These are phyloP conservation scores for Venturiaceae sp. DNA, from an alignment of 2,329 filamentous ascomycete species.

Conservation along the genomic window DNA sequence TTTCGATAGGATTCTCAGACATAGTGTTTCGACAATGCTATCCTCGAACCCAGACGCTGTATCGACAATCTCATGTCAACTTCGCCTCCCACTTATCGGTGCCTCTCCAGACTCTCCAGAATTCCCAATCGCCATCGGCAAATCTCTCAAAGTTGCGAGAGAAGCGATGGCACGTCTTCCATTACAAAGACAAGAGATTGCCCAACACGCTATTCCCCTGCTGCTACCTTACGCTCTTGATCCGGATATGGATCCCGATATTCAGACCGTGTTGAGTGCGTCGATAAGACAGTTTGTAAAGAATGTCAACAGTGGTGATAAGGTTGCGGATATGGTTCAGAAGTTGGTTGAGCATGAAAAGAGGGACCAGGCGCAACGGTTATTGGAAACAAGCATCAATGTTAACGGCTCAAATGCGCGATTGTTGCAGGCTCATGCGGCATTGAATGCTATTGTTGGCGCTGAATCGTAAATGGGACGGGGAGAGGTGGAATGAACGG, in stretches of 20 bases:
- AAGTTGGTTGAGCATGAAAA: slow-evolving; percentile 7
- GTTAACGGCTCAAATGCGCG: neutral
- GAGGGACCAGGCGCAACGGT: neutral
- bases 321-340: neutral
- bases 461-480: neutral
- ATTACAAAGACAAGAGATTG: slow-evolving; percentile 25
- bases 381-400: slow-evolving; percentile 2
- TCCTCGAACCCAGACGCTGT: slow-evolving; percentile 50
- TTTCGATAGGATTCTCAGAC: slow-evolving; percentile 56
- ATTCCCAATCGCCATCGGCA: slow-evolving; percentile 63
- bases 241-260: slow-evolving; percentile 40
- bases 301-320: neutral
- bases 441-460: neutral
- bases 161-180: slow-evolving; percentile 31
- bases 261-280: slow-evolving; percentile 41
- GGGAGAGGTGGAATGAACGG: no score
- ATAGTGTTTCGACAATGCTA: slow-evolving; percentile 59
- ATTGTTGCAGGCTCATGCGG: neutral
- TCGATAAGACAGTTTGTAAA: slow-evolving; percentile 27
- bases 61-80: slow-evolving; percentile 58
- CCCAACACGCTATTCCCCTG: slow-evolving; percentile 37
- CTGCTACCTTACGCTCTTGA: slow-evolving; percentile 35
- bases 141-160: slow-evolving; percentile 54
- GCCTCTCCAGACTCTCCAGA: slow-evolving; percentile 53
- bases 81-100: slow-evolving; percentile 61